phyloP scores from a whole-genome alignment of 202 grass and related monocot genomes.

The Setaria italica region DNA sequence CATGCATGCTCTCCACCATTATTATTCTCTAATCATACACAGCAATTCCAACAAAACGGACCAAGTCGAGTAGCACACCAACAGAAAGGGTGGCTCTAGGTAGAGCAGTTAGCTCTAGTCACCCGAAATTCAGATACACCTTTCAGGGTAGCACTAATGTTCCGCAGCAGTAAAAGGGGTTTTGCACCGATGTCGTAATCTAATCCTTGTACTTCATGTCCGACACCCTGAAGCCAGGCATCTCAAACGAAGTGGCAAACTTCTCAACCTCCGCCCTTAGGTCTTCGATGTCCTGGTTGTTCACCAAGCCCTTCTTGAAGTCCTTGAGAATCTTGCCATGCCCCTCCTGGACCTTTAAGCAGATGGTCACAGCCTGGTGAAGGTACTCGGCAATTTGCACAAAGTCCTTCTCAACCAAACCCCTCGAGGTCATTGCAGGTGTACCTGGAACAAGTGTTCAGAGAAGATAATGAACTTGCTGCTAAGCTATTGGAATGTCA shows the following conservation, averaged over 20 bases:
- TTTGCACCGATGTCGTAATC: not conserved
- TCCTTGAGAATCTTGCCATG: conserved; percentile 65
- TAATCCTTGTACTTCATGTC: conserved; percentile 86
- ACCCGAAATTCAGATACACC: conserved; percentile 3
- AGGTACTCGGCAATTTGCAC: conserved; percentile 73
- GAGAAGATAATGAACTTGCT: not conserved
- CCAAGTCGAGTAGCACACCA: not conserved
- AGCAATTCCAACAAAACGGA: conserved; percentile 15
- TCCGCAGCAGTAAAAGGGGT: not conserved
- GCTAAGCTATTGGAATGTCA: not conserved
- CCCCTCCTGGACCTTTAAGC: conserved; percentile 65
- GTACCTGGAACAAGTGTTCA: conserved; percentile 56
- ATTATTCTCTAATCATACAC: conserved; percentile 34
- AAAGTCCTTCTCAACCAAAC: conserved; percentile 83
- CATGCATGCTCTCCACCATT: not conserved
- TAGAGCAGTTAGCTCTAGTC: not conserved
- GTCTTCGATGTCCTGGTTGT: conserved; percentile 61
- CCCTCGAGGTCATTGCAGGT: conserved; percentile 92
- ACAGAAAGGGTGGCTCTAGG: not conserved
- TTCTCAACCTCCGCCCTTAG: conserved; percentile 74
- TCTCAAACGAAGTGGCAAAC: conserved; percentile 76
- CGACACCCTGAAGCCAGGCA: conserved; percentile 79
- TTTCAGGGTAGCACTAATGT: not conserved
- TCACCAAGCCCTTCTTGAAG: conserved; percentile 59
- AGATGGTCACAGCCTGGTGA: conserved; percentile 63